Conservation (phyloP, 2,329 filamentous ascomycete species). For the Pseudogymnoascus sp. region DNA sequence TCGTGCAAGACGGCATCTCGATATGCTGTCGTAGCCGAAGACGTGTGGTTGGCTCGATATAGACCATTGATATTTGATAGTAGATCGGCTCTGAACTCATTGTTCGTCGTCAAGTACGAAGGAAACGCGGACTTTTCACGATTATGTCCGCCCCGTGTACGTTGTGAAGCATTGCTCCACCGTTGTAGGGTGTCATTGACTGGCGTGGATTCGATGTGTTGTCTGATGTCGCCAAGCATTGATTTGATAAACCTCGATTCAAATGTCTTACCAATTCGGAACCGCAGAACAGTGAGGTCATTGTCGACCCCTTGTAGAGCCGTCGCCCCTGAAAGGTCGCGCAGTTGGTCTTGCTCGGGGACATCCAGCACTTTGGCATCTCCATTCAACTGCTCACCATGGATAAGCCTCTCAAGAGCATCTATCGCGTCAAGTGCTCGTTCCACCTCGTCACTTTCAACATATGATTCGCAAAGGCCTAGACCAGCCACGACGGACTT, state of each 20-base stretch:
- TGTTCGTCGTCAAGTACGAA: slow-evolving; percentile 68
- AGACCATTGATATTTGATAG: slow-evolving; percentile 68
- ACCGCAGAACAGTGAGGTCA: slow-evolving; percentile 69
- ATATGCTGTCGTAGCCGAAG: slow-evolving; percentile 75
- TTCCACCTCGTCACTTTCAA: slow-evolving; percentile 79
- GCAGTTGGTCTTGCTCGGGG: slow-evolving; percentile 37
- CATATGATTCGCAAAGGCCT: slow-evolving; percentile 68
- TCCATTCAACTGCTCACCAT: slow-evolving; percentile 52
- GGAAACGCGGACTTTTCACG: slow-evolving; percentile 66
- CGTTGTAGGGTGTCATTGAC: slow-evolving; percentile 69
- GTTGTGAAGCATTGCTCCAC: slow-evolving; percentile 73
- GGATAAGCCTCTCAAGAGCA: slow-evolving; percentile 70
- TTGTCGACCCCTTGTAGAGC: slow-evolving; percentile 74
- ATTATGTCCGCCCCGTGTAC: slow-evolving; percentile 61
- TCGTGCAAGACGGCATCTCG: slow-evolving; percentile 79
- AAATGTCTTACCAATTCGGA: slow-evolving; percentile 79
- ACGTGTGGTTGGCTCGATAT: slow-evolving; percentile 73
- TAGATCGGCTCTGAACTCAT: slow-evolving; percentile 64
- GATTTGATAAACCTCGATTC: slow-evolving; percentile 73
- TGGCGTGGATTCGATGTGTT: slow-evolving; percentile 71
- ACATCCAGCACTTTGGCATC: slow-evolving; percentile 21
- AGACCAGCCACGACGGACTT: slow-evolving; percentile 71
- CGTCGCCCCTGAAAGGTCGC: slow-evolving; percentile 69
- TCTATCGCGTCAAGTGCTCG: slow-evolving; percentile 73
- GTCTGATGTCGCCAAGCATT: slow-evolving; percentile 70